Percentiles rank a stretch among this genome's conserved stretches.
Evolutionary conservation across 2,329 filamentous ascomycete species (phyloP).

Genomic region (Cyphellophora europaea): DNA sequence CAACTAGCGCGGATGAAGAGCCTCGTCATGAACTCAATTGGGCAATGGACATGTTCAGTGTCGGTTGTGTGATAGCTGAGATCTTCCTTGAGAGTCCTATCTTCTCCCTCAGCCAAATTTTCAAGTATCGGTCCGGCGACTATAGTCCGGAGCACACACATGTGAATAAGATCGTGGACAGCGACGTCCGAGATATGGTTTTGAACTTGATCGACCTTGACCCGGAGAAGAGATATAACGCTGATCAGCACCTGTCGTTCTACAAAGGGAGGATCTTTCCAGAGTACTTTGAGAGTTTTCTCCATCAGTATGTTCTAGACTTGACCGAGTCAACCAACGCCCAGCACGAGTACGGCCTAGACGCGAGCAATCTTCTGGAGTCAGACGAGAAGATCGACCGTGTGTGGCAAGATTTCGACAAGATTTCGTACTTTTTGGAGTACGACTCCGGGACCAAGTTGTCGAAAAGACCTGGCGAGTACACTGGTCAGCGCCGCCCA

Average conservation of each 20-base stretch:
- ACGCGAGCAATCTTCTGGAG: constrained; percentile 66
- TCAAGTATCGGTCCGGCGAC: constrained; percentile 85
- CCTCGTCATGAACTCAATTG: constrained; percentile 60
- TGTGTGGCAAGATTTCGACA: constrained; percentile 91
- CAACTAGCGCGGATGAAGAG: constrained; percentile 58
- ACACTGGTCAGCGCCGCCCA: background rate
- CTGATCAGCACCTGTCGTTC: constrained; percentile 86
- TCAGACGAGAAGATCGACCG: constrained; percentile 90
- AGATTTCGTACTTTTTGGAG: constrained; percentile 89
- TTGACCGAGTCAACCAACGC: constrained; percentile 86
- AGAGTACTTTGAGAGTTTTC: constrained; percentile 91
- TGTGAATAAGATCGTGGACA: constrained; percentile 77
- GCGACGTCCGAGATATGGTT: constrained; percentile 78
- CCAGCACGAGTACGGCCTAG: constrained; percentile 59
- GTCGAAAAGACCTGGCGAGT: background rate
- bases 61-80: constrained; percentile 92
- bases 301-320: constrained; percentile 95
- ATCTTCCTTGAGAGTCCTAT: constrained; percentile 90
- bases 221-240: constrained; percentile 82
- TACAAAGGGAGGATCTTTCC: constrained; percentile 91
- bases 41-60: constrained; percentile 99
- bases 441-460: constrained; percentile 26
- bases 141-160: constrained; percentile 79
- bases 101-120: constrained; percentile 95
- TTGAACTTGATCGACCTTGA: constrained; percentile 94